These are phyloP conservation scores for Stellera chamaejasme DNA, from an alignment of 345 rosid genomes.

Conservation along the genomic window DNA sequence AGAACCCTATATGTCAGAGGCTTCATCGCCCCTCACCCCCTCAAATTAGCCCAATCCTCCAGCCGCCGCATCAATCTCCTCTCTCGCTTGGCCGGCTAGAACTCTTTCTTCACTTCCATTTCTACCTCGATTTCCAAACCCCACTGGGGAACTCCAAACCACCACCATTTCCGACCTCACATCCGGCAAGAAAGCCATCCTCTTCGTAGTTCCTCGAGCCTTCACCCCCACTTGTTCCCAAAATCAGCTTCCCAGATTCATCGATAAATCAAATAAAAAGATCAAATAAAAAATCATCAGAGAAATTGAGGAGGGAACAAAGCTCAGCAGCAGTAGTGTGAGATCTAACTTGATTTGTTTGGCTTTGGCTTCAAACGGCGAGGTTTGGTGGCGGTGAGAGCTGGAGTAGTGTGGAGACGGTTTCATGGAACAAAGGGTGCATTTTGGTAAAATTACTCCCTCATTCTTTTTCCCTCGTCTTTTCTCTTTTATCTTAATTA, in stretches of 20 bases:
- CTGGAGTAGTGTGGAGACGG: too few relatives aligned
- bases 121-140: conserved; percentile 58
- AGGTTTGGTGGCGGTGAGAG: too few relatives aligned
- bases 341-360: too few relatives aligned
- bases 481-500: too few relatives aligned
- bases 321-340: too few relatives aligned
- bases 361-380: too few relatives aligned
- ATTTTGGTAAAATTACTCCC: too few relatives aligned
- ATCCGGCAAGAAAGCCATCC: conserved; percentile 59
- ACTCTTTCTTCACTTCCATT: conserved; percentile 18
- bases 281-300: too few relatives aligned
- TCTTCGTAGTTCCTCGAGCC: conserved; percentile 84
- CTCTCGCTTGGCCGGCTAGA: conserved; percentile 12
- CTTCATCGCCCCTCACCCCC: conserved; percentile 24
- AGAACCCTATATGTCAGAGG: too few relatives aligned
- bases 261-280: conserved; percentile 35
- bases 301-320: too few relatives aligned
- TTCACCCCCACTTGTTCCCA: conserved; percentile 95
- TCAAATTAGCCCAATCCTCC: conserved; percentile 5
- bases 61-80: conserved; percentile 19
- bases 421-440: too few relatives aligned
- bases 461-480: too few relatives aligned
- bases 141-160: conserved; percentile 69
- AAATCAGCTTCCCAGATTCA: conserved; percentile 87
- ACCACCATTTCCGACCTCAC: conserved; percentile 67